phyloP scores from a whole-genome alignment of 2,329 filamentous ascomycete genomes.

The Botrytis byssoidea region DNA sequence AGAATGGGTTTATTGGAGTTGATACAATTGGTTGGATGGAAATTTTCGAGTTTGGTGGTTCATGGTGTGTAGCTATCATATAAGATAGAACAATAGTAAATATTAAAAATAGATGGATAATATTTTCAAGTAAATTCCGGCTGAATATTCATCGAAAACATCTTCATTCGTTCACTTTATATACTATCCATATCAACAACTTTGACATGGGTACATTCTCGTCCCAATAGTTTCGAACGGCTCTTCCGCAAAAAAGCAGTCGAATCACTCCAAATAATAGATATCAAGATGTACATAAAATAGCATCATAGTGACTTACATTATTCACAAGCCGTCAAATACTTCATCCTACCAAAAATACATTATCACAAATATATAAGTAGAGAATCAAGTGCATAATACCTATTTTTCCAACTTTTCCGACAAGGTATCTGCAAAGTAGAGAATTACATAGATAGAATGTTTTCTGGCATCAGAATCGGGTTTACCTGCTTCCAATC shows the following conservation, averaged over 20 bases:
- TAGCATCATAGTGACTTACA: neutral
- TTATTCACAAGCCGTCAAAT: neutral
- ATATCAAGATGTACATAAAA: too few relatives aligned
- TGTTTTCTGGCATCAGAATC: neutral
- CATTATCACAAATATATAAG: too few relatives aligned
- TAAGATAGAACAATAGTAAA: neutral
- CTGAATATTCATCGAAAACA: neutral
- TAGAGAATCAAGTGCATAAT: too few relatives aligned
- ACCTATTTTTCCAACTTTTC: neutral
- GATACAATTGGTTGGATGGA: neutral
- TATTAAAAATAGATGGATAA: neutral
- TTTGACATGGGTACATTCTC: fast-evolving
- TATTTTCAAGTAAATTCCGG: neutral
- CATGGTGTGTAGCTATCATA: neutral
- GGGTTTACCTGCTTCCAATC: neutral
- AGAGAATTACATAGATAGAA: neutral
- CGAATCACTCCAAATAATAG: too few relatives aligned
- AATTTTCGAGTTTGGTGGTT: neutral
- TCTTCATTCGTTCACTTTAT: too few relatives aligned
- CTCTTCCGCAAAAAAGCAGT: too few relatives aligned
- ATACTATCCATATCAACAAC: too few relatives aligned
- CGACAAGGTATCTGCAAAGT: neutral
- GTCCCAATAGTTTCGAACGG: too few relatives aligned
- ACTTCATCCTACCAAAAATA: neutral
- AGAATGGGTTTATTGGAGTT: neutral